A percentile compares a stretch with the other conserved stretches of the same genome.
Conservation (phyloP, 1,284 basidiomycete genomes). For the Erythrobasidium hasegawianum region DNA sequence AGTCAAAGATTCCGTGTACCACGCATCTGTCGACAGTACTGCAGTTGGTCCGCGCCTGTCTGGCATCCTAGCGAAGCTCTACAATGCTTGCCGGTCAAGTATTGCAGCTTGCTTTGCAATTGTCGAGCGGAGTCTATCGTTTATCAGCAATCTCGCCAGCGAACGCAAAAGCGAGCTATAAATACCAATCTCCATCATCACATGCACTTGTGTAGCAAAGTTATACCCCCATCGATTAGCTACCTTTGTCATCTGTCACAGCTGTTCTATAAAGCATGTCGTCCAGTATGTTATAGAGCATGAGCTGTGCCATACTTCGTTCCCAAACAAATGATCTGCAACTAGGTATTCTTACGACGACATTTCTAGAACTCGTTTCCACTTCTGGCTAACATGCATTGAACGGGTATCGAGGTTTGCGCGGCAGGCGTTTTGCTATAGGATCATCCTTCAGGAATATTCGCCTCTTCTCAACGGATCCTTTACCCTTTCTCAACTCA, state of each 20-base stretch:
- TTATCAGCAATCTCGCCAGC: neutral
- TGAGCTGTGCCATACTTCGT: too few relatives aligned
- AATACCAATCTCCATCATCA: neutral
- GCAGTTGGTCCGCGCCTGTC: conserved; percentile 15
- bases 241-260: too few relatives aligned
- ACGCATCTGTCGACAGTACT: neutral
- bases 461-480: conserved; percentile 6
- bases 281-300: too few relatives aligned
- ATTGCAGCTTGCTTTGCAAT: conserved; percentile 30
- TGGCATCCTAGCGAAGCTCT: conserved; percentile 11
- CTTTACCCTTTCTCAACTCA: conserved; percentile 13
- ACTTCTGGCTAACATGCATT: neutral
- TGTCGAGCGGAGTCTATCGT: conserved; percentile 20
- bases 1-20: neutral
- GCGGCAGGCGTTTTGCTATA: conserved; percentile 6
- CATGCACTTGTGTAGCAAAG: neutral
- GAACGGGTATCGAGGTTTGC: conserved; percentile 13
- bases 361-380: too few relatives aligned
- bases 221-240: neutral
- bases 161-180: conserved; percentile 17
- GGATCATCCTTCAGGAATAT: conserved; percentile 17
- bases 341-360: too few relatives aligned
- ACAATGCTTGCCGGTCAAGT: conserved; percentile 23
- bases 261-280: too few relatives aligned
- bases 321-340: too few relatives aligned